These are phyloP conservation scores for Chenopodium album DNA, from an alignment of 148 eudicot genomes.

Conservation along the genomic window DNA sequence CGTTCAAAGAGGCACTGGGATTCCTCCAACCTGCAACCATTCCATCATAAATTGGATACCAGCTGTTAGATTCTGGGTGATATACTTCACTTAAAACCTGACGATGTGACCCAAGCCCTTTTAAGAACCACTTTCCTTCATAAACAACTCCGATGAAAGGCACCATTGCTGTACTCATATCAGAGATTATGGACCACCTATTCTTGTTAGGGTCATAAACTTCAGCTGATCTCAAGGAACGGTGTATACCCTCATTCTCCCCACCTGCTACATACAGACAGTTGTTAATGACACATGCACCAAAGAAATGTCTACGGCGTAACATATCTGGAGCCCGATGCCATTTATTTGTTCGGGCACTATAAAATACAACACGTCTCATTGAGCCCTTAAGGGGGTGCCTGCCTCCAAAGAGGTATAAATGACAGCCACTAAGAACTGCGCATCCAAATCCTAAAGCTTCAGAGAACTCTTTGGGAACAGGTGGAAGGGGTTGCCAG, in stretches of 20 bases:
- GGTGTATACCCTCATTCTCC: slow-evolving; percentile 68
- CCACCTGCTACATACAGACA: slow-evolving; percentile 94
- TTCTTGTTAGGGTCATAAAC: slow-evolving; percentile 84
- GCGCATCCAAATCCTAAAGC: slow-evolving; percentile 88
- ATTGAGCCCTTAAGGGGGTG: slow-evolving; percentile 91
- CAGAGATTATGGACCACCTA: slow-evolving; percentile 75
- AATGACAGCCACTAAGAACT: slow-evolving; percentile 89
- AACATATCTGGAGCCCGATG: slow-evolving; percentile 96
- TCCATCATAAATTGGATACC: slow-evolving; percentile 70
- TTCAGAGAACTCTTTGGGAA: slow-evolving; percentile 80
- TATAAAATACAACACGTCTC: slow-evolving; percentile 89
- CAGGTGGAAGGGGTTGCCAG: slow-evolving; percentile 92
- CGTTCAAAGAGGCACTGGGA: slow-evolving; percentile 62
- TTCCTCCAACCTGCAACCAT: slow-evolving; percentile 92
- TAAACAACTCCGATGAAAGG: slow-evolving; percentile 88
- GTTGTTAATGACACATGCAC: slow-evolving; percentile 89
- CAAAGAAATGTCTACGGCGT: slow-evolving; percentile 75
- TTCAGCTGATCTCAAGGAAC: slow-evolving; percentile 80
- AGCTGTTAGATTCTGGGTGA: slow-evolving; percentile 64
- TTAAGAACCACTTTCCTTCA: slow-evolving; percentile 84
- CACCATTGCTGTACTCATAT: slow-evolving; percentile 89
- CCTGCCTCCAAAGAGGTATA: slow-evolving; percentile 88
- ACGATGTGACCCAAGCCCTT: slow-evolving; percentile 80
- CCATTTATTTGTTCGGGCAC: slow-evolving; percentile 93
- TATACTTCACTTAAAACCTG: slow-evolving; percentile 84